phyloP scores from a whole-genome alignment of 2,329 filamentous ascomycete genomes.

The Arachnomyces sp. region DNA sequence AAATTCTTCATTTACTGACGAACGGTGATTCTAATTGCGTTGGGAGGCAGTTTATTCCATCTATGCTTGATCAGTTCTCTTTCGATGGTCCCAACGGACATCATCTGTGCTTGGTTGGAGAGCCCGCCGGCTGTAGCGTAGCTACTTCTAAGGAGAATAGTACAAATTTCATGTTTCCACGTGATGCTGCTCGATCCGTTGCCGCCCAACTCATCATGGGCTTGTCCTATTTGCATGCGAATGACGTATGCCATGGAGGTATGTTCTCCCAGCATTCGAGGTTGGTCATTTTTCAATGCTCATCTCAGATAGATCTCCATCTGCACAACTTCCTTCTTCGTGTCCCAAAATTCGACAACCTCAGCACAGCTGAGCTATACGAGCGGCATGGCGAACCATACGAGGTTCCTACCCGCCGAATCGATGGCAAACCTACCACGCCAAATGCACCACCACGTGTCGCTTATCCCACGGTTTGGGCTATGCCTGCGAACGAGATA shows the following conservation, averaged over 20 bases:
- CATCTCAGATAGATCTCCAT: slow-evolving; percentile 13
- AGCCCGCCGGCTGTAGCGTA: slow-evolving; percentile 11
- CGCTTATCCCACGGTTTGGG: slow-evolving; percentile 15
- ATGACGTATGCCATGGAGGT: slow-evolving; percentile 17
- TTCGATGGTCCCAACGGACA: slow-evolving; percentile 12
- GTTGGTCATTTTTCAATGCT: slow-evolving; percentile 3
- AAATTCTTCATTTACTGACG: slow-evolving; percentile 7
- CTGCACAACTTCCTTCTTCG: slow-evolving; percentile 15
- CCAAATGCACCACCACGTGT: slow-evolving; percentile 15
- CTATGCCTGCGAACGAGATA: slow-evolving; percentile 15
- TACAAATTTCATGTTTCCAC: slow-evolving; percentile 16
- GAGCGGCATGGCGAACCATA: slow-evolving; percentile 14
- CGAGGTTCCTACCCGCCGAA: slow-evolving; percentile 11
- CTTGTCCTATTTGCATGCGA: slow-evolving; percentile 14
- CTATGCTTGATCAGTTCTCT: slow-evolving; percentile 9
- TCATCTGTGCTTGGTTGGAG: slow-evolving; percentile 12
- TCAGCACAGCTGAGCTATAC: slow-evolving; percentile 15
- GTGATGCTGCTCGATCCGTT: slow-evolving; percentile 14
- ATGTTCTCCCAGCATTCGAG: not conserved
- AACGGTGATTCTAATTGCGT: slow-evolving; percentile 2
- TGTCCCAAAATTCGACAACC: slow-evolving; percentile 10
- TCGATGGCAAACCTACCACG: slow-evolving; percentile 15
- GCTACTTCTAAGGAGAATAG: slow-evolving; percentile 12
- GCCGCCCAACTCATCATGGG: slow-evolving; percentile 16
- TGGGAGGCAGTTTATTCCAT: slow-evolving; percentile 7